Percentiles rank a stretch among this genome's conserved stretches.
Conservation (phyloP, 768 basidiomycete genomes). For the Pleurotus cornucopiae region DNA sequence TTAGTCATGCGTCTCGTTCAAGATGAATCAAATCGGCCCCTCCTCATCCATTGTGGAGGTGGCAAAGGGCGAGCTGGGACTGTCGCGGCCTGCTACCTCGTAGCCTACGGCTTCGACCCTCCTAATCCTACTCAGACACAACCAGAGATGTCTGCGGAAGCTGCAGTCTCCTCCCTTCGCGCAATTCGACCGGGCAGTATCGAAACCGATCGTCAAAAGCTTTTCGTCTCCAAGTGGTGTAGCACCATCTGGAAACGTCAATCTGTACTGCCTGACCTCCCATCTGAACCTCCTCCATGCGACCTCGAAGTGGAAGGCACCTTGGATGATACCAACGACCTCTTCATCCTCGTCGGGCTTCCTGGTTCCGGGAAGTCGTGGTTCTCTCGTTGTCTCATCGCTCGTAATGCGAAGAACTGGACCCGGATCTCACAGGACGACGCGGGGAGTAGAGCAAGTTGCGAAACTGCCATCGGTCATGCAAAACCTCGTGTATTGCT, state of each 20-base stretch:
- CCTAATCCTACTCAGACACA: conserved; percentile 36
- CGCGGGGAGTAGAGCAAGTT: conserved; percentile 40
- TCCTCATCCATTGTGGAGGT: conserved; percentile 58
- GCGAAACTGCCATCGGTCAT: conserved; percentile 48
- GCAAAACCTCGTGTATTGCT: conserved; percentile 38
- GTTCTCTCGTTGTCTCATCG: conserved; percentile 43
- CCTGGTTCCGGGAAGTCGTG: conserved; percentile 62
- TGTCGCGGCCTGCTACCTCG: conserved; percentile 56
- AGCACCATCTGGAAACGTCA: conserved; percentile 57
- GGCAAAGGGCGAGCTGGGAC: conserved; percentile 63
- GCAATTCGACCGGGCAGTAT: conserved; percentile 51
- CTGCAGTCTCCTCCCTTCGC: conserved; percentile 45
- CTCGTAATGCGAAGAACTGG: conserved; percentile 41
- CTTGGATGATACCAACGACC: conserved; percentile 29
- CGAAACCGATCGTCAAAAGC: conserved; percentile 53
- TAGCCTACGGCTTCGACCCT: conserved; percentile 48
- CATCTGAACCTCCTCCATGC: conserved; percentile 47
- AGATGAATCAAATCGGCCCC: conserved; percentile 40
- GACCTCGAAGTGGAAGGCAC: conserved; percentile 39
- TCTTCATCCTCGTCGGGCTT: conserved; percentile 55
- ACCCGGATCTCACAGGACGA: conserved; percentile 54
- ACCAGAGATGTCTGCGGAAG: conserved; percentile 43
- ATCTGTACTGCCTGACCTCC: conserved; percentile 43
- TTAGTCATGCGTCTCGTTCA: conserved; percentile 43
- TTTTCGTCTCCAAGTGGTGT: conserved; percentile 54